phyloP scores from a whole-genome alignment of 2,329 filamentous ascomycete genomes.

The Leptographium procerum region DNA sequence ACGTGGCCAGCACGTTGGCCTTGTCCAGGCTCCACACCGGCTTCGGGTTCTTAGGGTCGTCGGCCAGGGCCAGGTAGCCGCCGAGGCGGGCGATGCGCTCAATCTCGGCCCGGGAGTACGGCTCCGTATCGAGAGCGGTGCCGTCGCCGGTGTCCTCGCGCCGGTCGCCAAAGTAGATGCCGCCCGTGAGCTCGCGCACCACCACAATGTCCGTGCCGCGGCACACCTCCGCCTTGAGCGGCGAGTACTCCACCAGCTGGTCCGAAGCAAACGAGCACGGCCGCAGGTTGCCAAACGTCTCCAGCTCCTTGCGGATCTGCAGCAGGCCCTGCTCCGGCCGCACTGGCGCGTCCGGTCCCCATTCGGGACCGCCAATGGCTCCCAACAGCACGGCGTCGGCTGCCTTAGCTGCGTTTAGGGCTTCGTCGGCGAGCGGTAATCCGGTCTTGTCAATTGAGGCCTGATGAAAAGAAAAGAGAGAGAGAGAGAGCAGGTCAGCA shows the following conservation, averaged over 20 bases:
- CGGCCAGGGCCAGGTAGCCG: slow-evolving; percentile 66
- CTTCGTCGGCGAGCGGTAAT: slow-evolving; percentile 68
- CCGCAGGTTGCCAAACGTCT: slow-evolving; percentile 87
- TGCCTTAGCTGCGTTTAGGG: slow-evolving; percentile 69
- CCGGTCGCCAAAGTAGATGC: slow-evolving; percentile 90
- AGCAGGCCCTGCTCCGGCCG: slow-evolving; percentile 90
- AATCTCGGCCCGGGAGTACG: slow-evolving; percentile 75
- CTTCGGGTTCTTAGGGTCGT: slow-evolving; percentile 39
- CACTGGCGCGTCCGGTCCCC: slow-evolving; percentile 70
- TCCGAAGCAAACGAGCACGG: slow-evolving; percentile 94
- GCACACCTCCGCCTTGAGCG: slow-evolving; percentile 77
- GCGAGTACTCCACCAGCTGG: slow-evolving; percentile 70
- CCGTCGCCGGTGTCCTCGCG: slow-evolving; percentile 68
- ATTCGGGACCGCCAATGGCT: slow-evolving; percentile 92
- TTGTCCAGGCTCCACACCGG: slow-evolving; percentile 87
- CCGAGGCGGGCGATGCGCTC: slow-evolving; percentile 79
- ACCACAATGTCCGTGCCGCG: slow-evolving; percentile 84
- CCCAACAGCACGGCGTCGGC: slow-evolving; percentile 87
- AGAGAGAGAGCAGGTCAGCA: no score
- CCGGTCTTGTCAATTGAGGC: slow-evolving; percentile 79
- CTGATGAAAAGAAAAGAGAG: slow-evolving; percentile 31
- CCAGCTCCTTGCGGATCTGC: slow-evolving; percentile 82
- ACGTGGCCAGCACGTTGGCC: slow-evolving; percentile 90
- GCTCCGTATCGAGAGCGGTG: slow-evolving; percentile 71
- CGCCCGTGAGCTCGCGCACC: slow-evolving; percentile 81